Evolutionary conservation across 1,284 basidiomycete genomes (phyloP), one percentile per base, ranked within the genome.

Genomic region (Cerioporus squamosus): DNA sequence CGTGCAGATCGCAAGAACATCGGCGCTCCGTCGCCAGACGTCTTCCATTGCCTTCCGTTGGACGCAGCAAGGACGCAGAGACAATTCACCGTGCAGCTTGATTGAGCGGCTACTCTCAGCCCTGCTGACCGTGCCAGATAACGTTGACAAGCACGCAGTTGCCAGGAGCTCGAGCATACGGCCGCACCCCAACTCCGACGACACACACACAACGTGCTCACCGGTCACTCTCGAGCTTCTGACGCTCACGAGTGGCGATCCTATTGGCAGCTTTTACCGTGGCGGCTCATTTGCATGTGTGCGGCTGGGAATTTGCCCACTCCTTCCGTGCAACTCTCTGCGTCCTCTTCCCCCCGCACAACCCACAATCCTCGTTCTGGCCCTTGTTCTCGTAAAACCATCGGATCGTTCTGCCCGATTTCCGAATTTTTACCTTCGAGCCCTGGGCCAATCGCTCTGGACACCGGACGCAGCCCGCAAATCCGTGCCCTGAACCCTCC

Each of bases 221-320:
- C 10, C 9, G 33, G 33, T 10, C 33, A 36, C 33, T 10, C 12
- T 10, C 33, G 12, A 36, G 33, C 42, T 56, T 56, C 55, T 31
- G 48, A 36, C 55, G 55, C 48, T 56, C 10, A 15, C 33, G 12
- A 36, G 33, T 14, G 55, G 36, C 53, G 46, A 50, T 55, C 53
- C 46, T 36, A 36, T 36, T 36, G 33, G 33, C 33, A 36, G 33
- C 10, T 10, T 12, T 36, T 7, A 36, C 33, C 33, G 33, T 36
- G 14, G 12, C 12, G 33, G 33, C 33, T 36, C 33, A 4, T 10
- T 12, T 10, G 14, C 23, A 22, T 42, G 49, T 22, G 23, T 8
- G 26, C 26, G 22, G 39, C 49, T 51, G 49, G 49, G 49, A 51
- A 51, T 20, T 22, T 20, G n/a, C 15, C 6, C 29, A 36, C 7